A percentile compares a stretch with the other conserved stretches of the same genome.
These are phyloP conservation scores for Zygosaccharomyces bailii DNA, from an alignment of 805 yeast species.

Conservation along the genomic window DNA sequence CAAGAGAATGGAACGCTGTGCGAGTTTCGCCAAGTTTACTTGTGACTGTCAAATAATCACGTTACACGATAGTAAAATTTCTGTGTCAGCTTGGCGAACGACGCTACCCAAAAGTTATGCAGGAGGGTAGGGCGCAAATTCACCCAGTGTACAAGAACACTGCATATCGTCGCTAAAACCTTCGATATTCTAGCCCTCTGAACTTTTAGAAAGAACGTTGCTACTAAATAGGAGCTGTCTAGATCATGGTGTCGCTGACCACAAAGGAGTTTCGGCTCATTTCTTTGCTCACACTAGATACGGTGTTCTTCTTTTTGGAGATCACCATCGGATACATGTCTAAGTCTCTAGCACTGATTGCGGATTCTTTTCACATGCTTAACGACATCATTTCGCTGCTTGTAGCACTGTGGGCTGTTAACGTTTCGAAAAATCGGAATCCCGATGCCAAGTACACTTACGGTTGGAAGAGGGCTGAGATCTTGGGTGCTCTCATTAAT, in stretches of 20 bases:
- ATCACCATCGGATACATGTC: conserved; percentile 84
- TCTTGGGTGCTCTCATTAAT: conserved; percentile 88
- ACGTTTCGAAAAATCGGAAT: conserved; percentile 73
- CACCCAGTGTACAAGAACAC: background rate
- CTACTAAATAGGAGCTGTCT: background rate
- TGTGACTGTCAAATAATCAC: no score
- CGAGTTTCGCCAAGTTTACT: no score
- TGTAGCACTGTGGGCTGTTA: conserved; percentile 95
- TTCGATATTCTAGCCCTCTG: background rate
- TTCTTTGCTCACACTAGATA: conserved; percentile 69
- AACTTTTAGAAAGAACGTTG: background rate
- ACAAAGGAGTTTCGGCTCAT: conserved; percentile 70
- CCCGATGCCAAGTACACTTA: conserved; percentile 90
- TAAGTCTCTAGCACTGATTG: conserved; percentile 89
- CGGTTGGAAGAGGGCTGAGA: conserved; percentile 98
- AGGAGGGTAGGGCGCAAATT: background rate
- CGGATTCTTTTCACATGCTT: conserved; percentile 97
- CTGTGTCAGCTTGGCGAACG: background rate
- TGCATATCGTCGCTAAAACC: background rate
- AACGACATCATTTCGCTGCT: conserved; percentile 87
- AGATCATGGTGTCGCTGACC: conserved; percentile 13
- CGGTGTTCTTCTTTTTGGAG: conserved; percentile 80
- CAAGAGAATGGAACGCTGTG: no score
- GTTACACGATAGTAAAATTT: no score
- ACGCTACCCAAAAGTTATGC: background rate